Evolutionary conservation across 768 basidiomycete species (phyloP), one percentile per base, ranked within the genome.

Genomic region (Suillus plorans): DNA sequence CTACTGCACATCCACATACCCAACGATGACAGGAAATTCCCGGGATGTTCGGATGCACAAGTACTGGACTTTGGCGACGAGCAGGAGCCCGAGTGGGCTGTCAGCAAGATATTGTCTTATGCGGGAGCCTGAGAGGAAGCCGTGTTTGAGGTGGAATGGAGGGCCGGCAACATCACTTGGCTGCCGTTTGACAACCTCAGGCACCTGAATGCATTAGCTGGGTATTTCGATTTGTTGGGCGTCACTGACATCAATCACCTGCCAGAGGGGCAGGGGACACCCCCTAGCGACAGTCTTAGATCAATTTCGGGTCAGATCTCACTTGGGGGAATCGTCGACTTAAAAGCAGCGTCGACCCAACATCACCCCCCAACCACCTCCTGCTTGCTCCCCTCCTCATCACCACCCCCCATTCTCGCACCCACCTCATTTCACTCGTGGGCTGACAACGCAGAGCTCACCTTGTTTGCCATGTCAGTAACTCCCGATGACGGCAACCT

Each of bases 131-230:
- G 73, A 1, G 64, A 36, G 16, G 50, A 69, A 10, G 67, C 72
- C 3, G 37, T 70, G 2, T 77, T 77, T 55, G 59, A 74, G 39
- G 68, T 77, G 1, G 5, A 60, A 34, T 77, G 73, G 74, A 67
- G 62, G 28, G 50, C 71, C 12, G 76, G 76, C 0, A 76, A 77
- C 56, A n/a, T 53, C 2, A 72, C 73, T 9, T 81, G 80, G 80
- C 25, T 78, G 34, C 69, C 72, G 1, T 76, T 71, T 49, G 36
- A 4, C 9, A 9, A 36, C 20, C 56, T 10, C 64, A 50, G 55
- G 12, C 69, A 72, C 20, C 55, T 78, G 0, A 62, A 69, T 0
- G 72, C 71, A 0, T 50, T 79, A 5, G 28, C 57, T 0, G 63
- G 67, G 4, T 80, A 80, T 65, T 65, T 78, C 0, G 73, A 79